Conservation (phyloP, 1,284 basidiomycete species). For the Anthracocystis panici-leucophaei region DNA sequence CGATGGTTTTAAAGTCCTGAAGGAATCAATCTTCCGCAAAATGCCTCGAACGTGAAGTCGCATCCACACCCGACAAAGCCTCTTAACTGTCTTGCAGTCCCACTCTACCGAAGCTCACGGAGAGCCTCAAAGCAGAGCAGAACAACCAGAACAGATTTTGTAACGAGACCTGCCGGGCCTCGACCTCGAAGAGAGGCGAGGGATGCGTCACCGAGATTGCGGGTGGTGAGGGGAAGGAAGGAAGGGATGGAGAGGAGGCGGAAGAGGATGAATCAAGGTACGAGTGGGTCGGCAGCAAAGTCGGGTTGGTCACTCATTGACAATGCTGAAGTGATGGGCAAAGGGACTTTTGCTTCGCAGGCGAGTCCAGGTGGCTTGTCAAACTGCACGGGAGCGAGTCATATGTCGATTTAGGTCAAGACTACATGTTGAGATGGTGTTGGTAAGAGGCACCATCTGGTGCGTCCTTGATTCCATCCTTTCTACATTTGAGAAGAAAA, state of each 20-base stretch:
- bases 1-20: conserved; percentile 57
- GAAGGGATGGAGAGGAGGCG: neutral
- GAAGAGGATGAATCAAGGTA: neutral
- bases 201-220: conserved; percentile 41
- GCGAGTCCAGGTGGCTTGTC: neutral
- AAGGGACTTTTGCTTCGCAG: neutral
- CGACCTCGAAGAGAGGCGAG: conserved; percentile 21
- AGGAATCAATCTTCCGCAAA: conserved; percentile 45
- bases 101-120: conserved; percentile 48
- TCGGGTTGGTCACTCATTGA: neutral
- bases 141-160: conserved; percentile 32
- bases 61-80: conserved; percentile 33
- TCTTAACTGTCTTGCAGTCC: conserved; percentile 37
- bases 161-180: conserved; percentile 35
- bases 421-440: neutral
- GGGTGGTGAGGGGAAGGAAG: conserved; percentile 14
- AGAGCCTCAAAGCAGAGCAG: conserved; percentile 51
- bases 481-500: neutral
- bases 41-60: conserved; percentile 23
- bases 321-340: neutral
- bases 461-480: neutral
- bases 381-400: neutral
- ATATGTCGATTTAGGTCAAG: neutral
- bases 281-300: neutral
- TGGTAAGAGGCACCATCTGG: neutral